Conservation (phyloP, 2,329 filamentous ascomycete species). For the Diplodia corticola region DNA sequence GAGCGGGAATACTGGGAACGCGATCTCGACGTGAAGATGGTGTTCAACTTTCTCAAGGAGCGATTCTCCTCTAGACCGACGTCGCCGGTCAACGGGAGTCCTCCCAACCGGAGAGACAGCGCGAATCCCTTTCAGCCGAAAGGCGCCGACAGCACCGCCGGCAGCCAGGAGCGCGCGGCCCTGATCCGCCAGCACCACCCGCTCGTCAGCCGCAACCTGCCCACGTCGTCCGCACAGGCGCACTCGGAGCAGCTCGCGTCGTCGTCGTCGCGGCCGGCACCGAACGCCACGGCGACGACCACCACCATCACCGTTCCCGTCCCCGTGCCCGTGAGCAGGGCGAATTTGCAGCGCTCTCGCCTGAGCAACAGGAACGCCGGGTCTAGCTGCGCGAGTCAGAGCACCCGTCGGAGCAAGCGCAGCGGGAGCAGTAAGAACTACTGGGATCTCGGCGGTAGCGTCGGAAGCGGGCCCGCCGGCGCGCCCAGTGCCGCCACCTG, state of each 20-base stretch:
- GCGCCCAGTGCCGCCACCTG: constrained; percentile 9
- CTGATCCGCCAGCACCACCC: constrained; percentile 88
- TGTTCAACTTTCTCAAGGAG: constrained; percentile 67
- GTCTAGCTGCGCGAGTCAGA: constrained; percentile 80
- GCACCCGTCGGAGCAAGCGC: constrained; percentile 69
- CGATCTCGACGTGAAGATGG: constrained; percentile 84
- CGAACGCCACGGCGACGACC: constrained; percentile 24
- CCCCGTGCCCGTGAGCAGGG: constrained; percentile 28
- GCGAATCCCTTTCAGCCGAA: constrained; percentile 3
- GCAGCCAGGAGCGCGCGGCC: constrained; percentile 60
- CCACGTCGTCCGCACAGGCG: neutral
- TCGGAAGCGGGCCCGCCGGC: constrained; percentile 59
- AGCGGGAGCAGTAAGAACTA: constrained; percentile 79
- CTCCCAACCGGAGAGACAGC: constrained; percentile 24
- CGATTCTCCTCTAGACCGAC: constrained; percentile 38
- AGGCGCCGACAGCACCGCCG: constrained; percentile 1
- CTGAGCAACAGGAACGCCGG: constrained; percentile 14
- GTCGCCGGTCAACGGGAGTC: constrained; percentile 32
- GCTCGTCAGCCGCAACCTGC: constrained; percentile 61
- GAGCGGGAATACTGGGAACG: constrained; percentile 86
- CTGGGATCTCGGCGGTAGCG: constrained; percentile 84
- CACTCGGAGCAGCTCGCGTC: constrained; percentile 1
- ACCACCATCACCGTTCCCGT: constrained; percentile 24
- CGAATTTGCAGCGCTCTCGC: constrained; percentile 15
- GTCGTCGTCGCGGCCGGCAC: constrained; percentile 27